These are phyloP conservation scores for Coniochaeta sp. DNA, from an alignment of 2,329 filamentous ascomycete species.

Conservation along the genomic window DNA sequence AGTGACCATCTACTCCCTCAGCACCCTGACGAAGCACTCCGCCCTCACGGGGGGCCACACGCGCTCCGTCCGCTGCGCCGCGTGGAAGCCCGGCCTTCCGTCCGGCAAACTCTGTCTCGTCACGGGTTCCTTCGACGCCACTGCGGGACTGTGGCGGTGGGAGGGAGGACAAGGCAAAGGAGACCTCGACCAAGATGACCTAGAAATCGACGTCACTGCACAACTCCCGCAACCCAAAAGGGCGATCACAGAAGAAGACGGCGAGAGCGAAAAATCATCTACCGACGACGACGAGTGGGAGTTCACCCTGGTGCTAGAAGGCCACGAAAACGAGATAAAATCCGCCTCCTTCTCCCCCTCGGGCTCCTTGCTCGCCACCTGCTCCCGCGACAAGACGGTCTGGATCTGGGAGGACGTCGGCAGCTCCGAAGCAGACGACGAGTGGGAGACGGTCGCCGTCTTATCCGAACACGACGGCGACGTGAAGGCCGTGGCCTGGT, in stretches of 20 bases:
- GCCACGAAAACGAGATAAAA: constrained; percentile 93
- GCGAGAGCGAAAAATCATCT: background rate
- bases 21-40: constrained; percentile 71
- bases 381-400: constrained; percentile 84
- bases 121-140: constrained; percentile 90
- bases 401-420: constrained; percentile 98
- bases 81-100: constrained; percentile 74
- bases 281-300: constrained; percentile 65
- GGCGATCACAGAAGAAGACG: background rate
- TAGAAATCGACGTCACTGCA: constrained; percentile 36
- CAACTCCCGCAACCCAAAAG: background rate
- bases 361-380: constrained; percentile 78
- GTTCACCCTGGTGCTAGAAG: constrained; percentile 85
- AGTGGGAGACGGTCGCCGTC: constrained; percentile 94
- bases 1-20: constrained; percentile 83
- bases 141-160: constrained; percentile 76
- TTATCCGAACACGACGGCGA: constrained; percentile 92
- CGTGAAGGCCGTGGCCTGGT: constrained; percentile 92
- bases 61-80: constrained; percentile 75
- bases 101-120: constrained; percentile 68
- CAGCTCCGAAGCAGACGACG: constrained; percentile 68
- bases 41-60: constrained; percentile 82
- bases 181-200: constrained; percentile 14
- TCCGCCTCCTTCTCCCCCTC: constrained; percentile 66
- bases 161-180: constrained; percentile 34